Evolutionary conservation across 495 filamentous ascomycete genomes (phyloP).

Genomic region (Cladorrhinum samala): DNA sequence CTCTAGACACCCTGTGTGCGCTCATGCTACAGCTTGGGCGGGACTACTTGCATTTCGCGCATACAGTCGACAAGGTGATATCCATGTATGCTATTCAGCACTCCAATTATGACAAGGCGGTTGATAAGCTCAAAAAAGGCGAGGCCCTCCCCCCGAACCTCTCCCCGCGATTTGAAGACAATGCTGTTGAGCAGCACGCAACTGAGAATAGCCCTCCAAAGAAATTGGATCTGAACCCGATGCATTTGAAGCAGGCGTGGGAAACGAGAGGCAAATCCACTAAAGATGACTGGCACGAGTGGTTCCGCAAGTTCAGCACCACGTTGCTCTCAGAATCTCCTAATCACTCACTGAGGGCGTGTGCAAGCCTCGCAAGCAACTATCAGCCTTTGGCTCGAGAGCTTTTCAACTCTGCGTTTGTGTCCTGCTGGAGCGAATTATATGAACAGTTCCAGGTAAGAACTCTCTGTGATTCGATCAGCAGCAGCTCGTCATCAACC

Average conservation of each 20-base stretch:
- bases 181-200: constrained; percentile 67
- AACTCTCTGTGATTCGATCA: neutral
- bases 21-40: constrained; percentile 92
- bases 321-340: constrained; percentile 93
- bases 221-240: constrained; percentile 91
- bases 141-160: constrained; percentile 92
- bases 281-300: constrained; percentile 97
- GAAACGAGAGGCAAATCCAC: constrained; percentile 93
- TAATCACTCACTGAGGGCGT: constrained; percentile 87
- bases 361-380: constrained; percentile 81
- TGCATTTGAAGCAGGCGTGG: constrained; percentile 96
- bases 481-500: neutral
- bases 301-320: constrained; percentile 93
- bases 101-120: constrained; percentile 81
- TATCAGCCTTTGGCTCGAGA: constrained; percentile 89
- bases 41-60: constrained; percentile 89
- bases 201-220: constrained; percentile 76
- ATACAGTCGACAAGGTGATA: constrained; percentile 76
- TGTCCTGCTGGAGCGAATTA: constrained; percentile 97
- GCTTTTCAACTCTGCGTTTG: constrained; percentile 96
- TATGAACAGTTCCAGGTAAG: constrained; percentile 72
- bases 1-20: constrained; percentile 92
- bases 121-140: constrained; percentile 87
- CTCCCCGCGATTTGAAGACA: constrained; percentile 74
- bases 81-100: constrained; percentile 68